phyloP scores from a whole-genome alignment of 306 rosid species.

The Abrus precatorius region DNA sequence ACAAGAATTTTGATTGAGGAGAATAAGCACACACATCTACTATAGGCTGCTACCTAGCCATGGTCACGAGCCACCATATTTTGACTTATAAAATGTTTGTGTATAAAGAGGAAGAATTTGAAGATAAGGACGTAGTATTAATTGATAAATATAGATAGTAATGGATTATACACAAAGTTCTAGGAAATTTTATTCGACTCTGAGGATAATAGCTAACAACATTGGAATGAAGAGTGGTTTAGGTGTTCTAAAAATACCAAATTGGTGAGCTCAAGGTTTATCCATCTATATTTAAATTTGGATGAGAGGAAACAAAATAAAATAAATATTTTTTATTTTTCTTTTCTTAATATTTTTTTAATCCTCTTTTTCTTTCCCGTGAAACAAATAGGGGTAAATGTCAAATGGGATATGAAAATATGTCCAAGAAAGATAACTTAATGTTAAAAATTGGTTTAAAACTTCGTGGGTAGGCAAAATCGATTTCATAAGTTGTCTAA shows the following conservation, averaged over 20 bases:
- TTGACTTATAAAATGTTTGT: background rate
- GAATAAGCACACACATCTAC: slow-evolving; percentile 1
- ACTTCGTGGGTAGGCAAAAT: too few relatives aligned
- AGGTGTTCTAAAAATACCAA: background rate
- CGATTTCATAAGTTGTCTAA: too few relatives aligned
- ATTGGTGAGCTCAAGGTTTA: background rate
- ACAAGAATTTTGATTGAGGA: background rate
- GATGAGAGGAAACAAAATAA: too few relatives aligned
- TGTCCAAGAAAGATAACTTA: too few relatives aligned
- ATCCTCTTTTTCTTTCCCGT: too few relatives aligned
- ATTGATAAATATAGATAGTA: background rate
- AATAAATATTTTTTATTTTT: too few relatives aligned
- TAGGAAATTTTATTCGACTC: background rate
- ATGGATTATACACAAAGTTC: background rate
- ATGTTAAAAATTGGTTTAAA: too few relatives aligned
- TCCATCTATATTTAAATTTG: background rate
- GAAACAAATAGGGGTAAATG: too few relatives aligned
- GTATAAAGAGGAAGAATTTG: background rate
- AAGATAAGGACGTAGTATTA: slow-evolving; percentile 24
- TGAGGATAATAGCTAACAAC: background rate
- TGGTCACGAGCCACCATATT: background rate
- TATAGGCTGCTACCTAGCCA: background rate
- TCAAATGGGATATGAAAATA: too few relatives aligned
- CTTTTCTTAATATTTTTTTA: too few relatives aligned
- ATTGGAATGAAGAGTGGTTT: background rate